phyloP scores from a whole-genome alignment of 306 rosid genomes.

The Sophora flavescens region DNA sequence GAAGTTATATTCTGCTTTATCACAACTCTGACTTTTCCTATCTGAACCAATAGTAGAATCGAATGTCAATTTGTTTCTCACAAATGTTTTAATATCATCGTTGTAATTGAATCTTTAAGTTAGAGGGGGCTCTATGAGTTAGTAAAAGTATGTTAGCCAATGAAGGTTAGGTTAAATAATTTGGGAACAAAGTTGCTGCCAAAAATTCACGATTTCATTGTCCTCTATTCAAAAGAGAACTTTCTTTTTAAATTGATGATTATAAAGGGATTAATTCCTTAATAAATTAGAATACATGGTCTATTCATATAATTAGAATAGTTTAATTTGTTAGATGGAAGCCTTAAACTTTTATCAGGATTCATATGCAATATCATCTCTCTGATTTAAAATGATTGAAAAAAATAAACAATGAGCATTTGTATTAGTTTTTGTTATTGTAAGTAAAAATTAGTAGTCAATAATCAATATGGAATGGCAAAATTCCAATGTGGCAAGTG shows the following conservation, averaged over 20 bases:
- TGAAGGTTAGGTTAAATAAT: slow-evolving; percentile 21
- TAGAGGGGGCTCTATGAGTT: background rate
- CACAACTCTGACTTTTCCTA: slow-evolving; percentile 18
- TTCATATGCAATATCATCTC: slow-evolving; percentile 24
- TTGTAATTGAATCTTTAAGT: slow-evolving; percentile 22
- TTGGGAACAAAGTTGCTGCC: slow-evolving; percentile 24
- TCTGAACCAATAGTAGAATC: slow-evolving; percentile 31
- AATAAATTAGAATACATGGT: background rate
- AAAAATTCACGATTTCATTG: slow-evolving; percentile 11
- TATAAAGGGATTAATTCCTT: slow-evolving; percentile 15
- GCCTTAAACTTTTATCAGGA: slow-evolving; percentile 31
- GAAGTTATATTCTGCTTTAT: slow-evolving; percentile 1
- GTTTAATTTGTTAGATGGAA: slow-evolving; percentile 11
- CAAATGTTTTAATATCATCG: slow-evolving; percentile 1
- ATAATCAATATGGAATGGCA: slow-evolving; percentile 8
- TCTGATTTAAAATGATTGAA: slow-evolving; percentile 21
- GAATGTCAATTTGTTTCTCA: slow-evolving; percentile 11
- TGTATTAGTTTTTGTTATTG: slow-evolving; percentile 10
- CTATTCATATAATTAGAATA: background rate
- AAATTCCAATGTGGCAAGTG: slow-evolving; percentile 4
- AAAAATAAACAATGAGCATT: slow-evolving; percentile 23
- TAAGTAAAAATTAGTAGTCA: slow-evolving; percentile 23
- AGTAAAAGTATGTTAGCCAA: slow-evolving; percentile 1
- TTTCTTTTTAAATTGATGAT: slow-evolving; percentile 20
- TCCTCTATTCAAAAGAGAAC: slow-evolving; percentile 10